Base-by-base conservation (phyloP, 192 early-diverging fungal genomes). In the Glomus cerebriforme region DNA sequence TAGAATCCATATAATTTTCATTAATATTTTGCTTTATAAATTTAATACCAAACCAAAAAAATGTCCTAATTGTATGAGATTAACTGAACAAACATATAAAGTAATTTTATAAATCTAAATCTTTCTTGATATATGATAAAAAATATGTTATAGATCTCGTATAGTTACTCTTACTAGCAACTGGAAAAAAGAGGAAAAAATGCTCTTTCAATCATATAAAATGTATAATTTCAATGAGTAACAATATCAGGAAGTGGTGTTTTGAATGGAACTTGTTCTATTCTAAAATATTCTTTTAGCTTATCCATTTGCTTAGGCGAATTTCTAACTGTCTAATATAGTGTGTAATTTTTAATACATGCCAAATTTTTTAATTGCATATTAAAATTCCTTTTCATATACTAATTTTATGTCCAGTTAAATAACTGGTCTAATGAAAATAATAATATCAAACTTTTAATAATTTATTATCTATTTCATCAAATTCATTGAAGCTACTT, bases 11-110 rank as follows among this genome's bases (percentile, higher is more conserved):
- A n/a, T 12, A 39, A 31, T 43, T 71, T 5, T 9, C 37, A 0
- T 0, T 9, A 39, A 71, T 34, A 43, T 71, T 71, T 71, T 71
- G 35, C 24, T 71, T 71, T 15, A 71, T 12, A 45, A 37, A 71
- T n/a, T 17, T 37, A 45, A 71, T 37, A 7, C 24, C 37, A 71
- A 71, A 1, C 6, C n/a, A 22, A 71, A 39, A 71, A 12, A 70
- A 70, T 70, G 35, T 1, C n/a, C 37, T n/a, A n/a, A n/a, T 12
- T 6, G 35, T 12, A 35, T 70, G 3, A 70, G 0, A 43, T 70
- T 70, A 2, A 70, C 37, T 34, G 35, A 70, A 22, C 1, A 17
- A n/a, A 34, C 7, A 43, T 43, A 43, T 70, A 0, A 17, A 70
- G 7, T 1, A 70, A 43, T 43, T 34, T 35, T 70, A 3, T 37